These are phyloP conservation scores for Umbellularia californica DNA, from an alignment of 164 flowering plant species.

Conservation along the genomic window DNA sequence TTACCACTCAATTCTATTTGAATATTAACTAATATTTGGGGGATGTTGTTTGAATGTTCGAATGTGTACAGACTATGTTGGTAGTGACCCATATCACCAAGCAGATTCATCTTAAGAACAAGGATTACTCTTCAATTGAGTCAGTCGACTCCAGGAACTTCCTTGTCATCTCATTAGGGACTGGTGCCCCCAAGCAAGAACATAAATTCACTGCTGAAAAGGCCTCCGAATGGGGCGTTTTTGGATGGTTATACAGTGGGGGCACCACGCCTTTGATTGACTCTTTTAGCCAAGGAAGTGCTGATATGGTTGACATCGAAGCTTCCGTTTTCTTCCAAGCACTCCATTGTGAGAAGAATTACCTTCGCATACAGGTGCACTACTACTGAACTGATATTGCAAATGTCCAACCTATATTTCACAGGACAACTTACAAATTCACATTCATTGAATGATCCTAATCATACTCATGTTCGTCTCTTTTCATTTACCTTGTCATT, in stretches of 20 bases:
- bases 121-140: slow-evolving; percentile 15
- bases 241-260: slow-evolving; percentile 34
- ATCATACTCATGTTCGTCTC: too few species aligned
- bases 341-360: slow-evolving; percentile 27
- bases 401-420: neutral
- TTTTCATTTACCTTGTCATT: too few species aligned
- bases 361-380: slow-evolving; percentile 50
- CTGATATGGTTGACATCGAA: slow-evolving; percentile 58
- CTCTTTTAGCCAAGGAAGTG: slow-evolving; percentile 33
- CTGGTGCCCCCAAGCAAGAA: slow-evolving; percentile 33
- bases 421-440: neutral
- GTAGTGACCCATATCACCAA: slow-evolving; percentile 33
- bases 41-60: neutral
- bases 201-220: slow-evolving; percentile 31
- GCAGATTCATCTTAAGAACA: slow-evolving; percentile 23
- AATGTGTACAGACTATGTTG: slow-evolving; percentile 29
- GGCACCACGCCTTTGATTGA: slow-evolving; percentile 43
- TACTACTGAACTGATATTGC: neutral
- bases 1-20: neutral
- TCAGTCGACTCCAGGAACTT: slow-evolving; percentile 27
- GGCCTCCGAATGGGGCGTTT: slow-evolving; percentile 44
- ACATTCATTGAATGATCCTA: too few species aligned
- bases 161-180: slow-evolving; percentile 50
- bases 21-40: too few species aligned
- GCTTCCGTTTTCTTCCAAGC: slow-evolving; percentile 41